Evolutionary conservation across 805 yeast genomes (phyloP), one percentile per base, ranked within the genome.

Genomic region (Starmerella apicola): DNA sequence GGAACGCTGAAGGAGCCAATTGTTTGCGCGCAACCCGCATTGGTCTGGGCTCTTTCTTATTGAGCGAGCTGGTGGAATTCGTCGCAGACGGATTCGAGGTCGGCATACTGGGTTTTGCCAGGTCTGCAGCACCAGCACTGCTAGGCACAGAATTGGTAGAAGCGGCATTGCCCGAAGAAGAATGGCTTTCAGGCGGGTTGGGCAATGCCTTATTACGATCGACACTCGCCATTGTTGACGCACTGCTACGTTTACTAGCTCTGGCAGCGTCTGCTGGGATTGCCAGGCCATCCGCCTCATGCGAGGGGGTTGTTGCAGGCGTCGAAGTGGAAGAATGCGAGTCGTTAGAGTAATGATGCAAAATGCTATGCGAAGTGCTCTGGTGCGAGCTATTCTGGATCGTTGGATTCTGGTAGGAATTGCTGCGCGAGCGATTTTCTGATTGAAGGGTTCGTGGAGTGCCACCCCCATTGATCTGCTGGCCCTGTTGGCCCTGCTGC

Each of bases 171-270:
- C n/a, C n/a, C n/a, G n/a, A n/a, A n/a, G n/a, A n/a, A n/a, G n/a
- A n/a, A n/a, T n/a, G n/a, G n/a, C n/a, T n/a, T 17, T 27, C 30
- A n/a, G 30, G 29, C 10, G 44, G 41, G 13, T 36, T 42, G 16
- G 51, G 52, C 35, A 49, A 43, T 20, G 46, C 48, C 34, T 46
- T 46, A 33, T 46, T 43, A 29, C 44, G 45, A 13, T 33, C 26
- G 4, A 15, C 19, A 5, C 37, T 26, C 7, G 37, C n/a, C 7
- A 15, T 27, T n/a, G 30, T 8, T 7, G 7, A 8, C 30, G 30
- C 17, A 13, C 17, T 15, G 7, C 10, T 7, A 17, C 30, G n/a
- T n/a, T 27, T 10, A 17, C 15, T 7, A 6, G 10, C 15, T 7
- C 30, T 15, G 17, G 7, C 15, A 8, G 7, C 17, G 15, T 7